Evolutionary conservation across 139 green algal genomes (phyloP).

Genomic region (Raphidocelis subcapitata): DNA sequence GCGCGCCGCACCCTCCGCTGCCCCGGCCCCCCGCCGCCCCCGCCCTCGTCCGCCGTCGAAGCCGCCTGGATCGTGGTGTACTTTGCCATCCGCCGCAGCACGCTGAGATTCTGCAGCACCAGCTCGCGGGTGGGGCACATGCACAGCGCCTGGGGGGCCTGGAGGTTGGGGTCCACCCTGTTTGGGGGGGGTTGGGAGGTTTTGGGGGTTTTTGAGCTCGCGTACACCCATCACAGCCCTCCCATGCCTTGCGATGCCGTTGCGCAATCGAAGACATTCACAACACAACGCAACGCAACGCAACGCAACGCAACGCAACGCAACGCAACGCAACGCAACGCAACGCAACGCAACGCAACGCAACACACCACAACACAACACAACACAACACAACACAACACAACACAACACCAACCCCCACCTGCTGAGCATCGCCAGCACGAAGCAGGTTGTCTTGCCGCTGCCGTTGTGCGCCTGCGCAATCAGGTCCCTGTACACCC

Average conservation of each 20-base stretch:
- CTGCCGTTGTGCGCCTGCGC: conserved; percentile 95
- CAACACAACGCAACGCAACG: too few relatives aligned
- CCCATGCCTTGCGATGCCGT: too few relatives aligned
- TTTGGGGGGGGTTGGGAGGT: not conserved
- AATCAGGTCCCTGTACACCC: conserved; percentile 71
- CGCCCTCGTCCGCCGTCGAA: not conserved
- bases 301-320: too few relatives aligned
- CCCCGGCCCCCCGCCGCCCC: not conserved
- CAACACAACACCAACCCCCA: too few relatives aligned
- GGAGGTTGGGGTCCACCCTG: conserved; percentile 77
- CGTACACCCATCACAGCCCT: too few relatives aligned
- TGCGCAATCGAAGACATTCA: too few relatives aligned
- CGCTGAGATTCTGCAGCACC: conserved; percentile 90
- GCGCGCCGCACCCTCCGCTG: not conserved
- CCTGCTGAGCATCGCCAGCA: conserved; percentile 91
- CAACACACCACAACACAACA: too few relatives aligned
- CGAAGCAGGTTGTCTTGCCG: conserved; percentile 99
- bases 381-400: too few relatives aligned
- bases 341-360: too few relatives aligned
- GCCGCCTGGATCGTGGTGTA: conserved; percentile 56
- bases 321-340: too few relatives aligned
- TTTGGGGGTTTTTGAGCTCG: not conserved
- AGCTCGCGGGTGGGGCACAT: conserved; percentile 98
- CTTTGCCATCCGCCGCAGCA: conserved; percentile 90
- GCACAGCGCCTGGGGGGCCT: conserved; percentile 90